Evolutionary conservation across 148 eudicot genomes (phyloP).

Genomic region (Camellia lanceoleosa): DNA sequence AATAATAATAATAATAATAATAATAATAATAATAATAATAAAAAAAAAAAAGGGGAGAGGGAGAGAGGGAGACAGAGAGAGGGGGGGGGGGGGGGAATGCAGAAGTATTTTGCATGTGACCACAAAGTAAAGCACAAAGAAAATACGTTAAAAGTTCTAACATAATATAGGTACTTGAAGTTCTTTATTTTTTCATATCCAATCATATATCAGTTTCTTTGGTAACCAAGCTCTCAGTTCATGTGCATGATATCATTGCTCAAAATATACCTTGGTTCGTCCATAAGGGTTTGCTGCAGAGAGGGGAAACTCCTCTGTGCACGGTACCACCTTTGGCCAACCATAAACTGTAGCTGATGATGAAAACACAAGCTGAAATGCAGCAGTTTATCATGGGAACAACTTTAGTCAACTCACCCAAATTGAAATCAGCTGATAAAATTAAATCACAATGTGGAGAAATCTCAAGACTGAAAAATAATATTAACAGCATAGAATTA

Average conservation of each 20-base stretch:
- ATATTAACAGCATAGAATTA: background rate
- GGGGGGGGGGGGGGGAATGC: background rate
- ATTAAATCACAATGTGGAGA: background rate
- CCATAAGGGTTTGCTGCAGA: conserved; percentile 95
- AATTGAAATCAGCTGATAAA: conserved; percentile 11
- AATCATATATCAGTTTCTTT: background rate
- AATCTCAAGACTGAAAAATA: background rate
- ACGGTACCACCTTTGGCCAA: conserved; percentile 92
- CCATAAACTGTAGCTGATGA: conserved; percentile 99
- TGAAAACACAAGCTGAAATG: conserved; percentile 87
- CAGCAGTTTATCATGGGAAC: conserved; percentile 31
- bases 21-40: background rate
- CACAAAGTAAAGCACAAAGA: background rate
- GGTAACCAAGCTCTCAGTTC: conserved; percentile 8
- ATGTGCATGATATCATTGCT: background rate
- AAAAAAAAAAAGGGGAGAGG: background rate
- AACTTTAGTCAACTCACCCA: conserved; percentile 56
- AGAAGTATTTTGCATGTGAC: background rate
- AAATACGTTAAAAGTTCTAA: background rate
- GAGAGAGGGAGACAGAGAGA: background rate
- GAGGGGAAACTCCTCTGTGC: conserved; percentile 86
- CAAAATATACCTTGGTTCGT: conserved; percentile 70
- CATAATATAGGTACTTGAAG: background rate
- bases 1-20: background rate
- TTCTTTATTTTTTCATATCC: conserved; percentile 3